Percentiles rank a stretch among this genome's conserved stretches.
These are phyloP conservation scores for Volvariella volvacea DNA, from an alignment of 1,284 basidiomycete genomes.

Conservation along the genomic window DNA sequence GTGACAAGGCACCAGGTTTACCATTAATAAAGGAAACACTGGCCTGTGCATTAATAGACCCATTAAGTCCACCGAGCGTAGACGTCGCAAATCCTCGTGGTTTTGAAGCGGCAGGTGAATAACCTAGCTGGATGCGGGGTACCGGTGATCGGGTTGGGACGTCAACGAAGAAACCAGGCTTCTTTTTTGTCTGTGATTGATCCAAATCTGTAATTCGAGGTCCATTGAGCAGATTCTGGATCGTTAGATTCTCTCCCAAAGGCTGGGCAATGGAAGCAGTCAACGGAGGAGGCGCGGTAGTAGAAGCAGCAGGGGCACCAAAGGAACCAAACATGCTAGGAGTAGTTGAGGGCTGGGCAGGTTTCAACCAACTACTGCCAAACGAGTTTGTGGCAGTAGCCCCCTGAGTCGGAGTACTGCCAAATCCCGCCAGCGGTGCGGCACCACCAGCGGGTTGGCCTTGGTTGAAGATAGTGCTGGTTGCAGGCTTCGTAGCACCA, in stretches of 20 bases:
- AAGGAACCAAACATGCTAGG: conserved; percentile 30
- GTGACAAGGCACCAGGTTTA: conserved; percentile 43
- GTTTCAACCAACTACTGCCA: conserved; percentile 36
- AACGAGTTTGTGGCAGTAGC: conserved; percentile 21
- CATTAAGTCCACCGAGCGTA: conserved; percentile 25
- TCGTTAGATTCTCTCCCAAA: conserved; percentile 78
- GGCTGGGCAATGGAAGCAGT: conserved; percentile 88
- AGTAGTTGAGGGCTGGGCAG: conserved; percentile 27
- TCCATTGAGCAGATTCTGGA: conserved; percentile 68
- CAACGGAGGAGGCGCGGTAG: conserved; percentile 37
- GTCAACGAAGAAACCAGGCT: conserved; percentile 63
- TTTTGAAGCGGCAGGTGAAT: conserved; percentile 58
- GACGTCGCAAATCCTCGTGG: conserved; percentile 63
- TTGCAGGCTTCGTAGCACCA: conserved; percentile 3
- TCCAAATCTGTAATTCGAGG: conserved; percentile 57
- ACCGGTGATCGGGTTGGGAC: conserved; percentile 60
- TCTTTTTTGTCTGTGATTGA: conserved; percentile 67
- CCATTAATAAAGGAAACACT: conserved; percentile 42
- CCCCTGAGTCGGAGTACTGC: conserved; percentile 27
- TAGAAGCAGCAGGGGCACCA: conserved; percentile 25
- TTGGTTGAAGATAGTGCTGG: conserved; percentile 10
- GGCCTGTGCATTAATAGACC: conserved; percentile 28
- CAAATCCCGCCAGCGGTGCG: conserved; percentile 22
- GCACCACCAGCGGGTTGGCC: conserved; percentile 15
- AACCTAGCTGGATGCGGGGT: conserved; percentile 53